Base-by-base conservation (phyloP, 73 alveolate species). In the Paraurostyla sp. region DNA sequence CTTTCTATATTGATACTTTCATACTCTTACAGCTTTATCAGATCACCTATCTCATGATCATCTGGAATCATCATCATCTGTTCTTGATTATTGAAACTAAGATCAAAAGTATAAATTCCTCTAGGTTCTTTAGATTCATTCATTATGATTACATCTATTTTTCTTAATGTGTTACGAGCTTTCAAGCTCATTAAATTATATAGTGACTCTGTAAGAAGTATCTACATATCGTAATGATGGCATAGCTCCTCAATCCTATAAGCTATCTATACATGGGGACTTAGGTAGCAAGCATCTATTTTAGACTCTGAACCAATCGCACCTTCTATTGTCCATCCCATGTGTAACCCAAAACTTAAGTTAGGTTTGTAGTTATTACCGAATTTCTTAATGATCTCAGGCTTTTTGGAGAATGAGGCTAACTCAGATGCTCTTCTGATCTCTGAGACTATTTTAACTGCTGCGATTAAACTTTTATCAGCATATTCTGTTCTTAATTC, bases 261-360 rank as follows among this genome's bases (percentile, higher is more conserved):
- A 15, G 97, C 96, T 83, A 97, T 91, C 58, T 84, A 76, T 25
- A 94, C 84, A 75, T 97, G 96, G 33, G 98, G 96, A 20, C 96
- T 76, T 62, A 97, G 87, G 76, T 97, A 97, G 38, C 97, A 87
- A 15, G 99, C 98, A 91, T 97, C 99, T 0, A 97, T 95, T 86
- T 97, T 97, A 41, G 76, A 84, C 81, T 95, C 97, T 7, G 98
- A 94, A 27, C 99, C 99, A 18, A 97, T 97, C 0, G 97, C 98
- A 33, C 99, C 98, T 94, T 97, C 99, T 45, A 97, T 95, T 0
- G 98, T 93, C 96, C 97, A 97, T 7, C 99, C 99, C 91, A 96
- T 76, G 78, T 97, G 99, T 18, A 97, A 60, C 20, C 98, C 99
- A 57, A 95, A 93, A 30, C 97, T 94, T 13, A 97, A 78, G 40